Evolutionary conservation across 2,329 filamentous ascomycete species (phyloP).

Genomic region (Curvularia lunata): DNA sequence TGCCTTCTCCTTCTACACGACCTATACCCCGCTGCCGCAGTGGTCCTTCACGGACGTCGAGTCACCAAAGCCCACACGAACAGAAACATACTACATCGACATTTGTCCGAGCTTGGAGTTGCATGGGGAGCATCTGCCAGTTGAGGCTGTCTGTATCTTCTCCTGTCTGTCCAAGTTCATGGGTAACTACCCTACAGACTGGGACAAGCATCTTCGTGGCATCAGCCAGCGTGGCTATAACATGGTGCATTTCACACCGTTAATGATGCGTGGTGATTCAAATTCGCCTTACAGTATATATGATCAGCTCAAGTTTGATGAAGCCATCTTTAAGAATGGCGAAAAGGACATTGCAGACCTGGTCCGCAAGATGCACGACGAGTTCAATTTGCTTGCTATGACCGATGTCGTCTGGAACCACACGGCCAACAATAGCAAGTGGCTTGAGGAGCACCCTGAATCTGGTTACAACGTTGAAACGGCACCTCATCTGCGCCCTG

Average conservation of each 20-base stretch:
- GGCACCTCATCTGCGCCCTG: constrained; percentile 72
- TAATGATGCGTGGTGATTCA: constrained; percentile 85
- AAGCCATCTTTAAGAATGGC: constrained; percentile 79
- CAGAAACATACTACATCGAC: constrained; percentile 88
- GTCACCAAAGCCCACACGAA: constrained; percentile 66
- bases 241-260: constrained; percentile 97
- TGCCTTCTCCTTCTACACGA: constrained; percentile 93
- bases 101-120: constrained; percentile 82
- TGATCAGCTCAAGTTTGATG: constrained; percentile 89
- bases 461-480: constrained; percentile 93
- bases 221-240: constrained; percentile 95
- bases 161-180: constrained; percentile 98
- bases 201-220: constrained; percentile 85
- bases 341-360: constrained; percentile 80
- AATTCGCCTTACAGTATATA: constrained; percentile 98
- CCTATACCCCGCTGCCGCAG: constrained; percentile 84
- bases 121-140: constrained; percentile 74
- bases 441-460: constrained; percentile 93
- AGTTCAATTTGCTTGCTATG: constrained; percentile 83
- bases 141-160: constrained; percentile 88
- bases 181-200: constrained; percentile 87
- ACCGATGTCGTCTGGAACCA: constrained; percentile 99
- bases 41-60: constrained; percentile 67
- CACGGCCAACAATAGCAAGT: constrained; percentile 92
- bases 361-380: constrained; percentile 79